Evolutionary conservation across 768 basidiomycete genomes (phyloP), one percentile per base, ranked within the genome.

Genomic region (Lyophyllum atratum): DNA sequence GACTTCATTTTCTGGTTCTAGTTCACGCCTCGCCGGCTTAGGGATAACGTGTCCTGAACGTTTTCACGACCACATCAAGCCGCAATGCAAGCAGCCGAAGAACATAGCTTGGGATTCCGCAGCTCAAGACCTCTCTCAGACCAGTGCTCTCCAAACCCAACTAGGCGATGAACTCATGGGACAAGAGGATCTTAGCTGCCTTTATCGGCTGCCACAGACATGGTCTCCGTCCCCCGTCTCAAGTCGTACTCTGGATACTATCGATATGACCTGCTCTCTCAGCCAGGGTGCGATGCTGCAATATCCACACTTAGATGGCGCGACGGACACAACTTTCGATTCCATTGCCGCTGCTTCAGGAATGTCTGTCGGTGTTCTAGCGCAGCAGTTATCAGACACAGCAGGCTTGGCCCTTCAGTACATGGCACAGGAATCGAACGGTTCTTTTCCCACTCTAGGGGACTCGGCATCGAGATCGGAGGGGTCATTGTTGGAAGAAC

Each of bases 311-410:
- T 55, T 55, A 24, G 51, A 57, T n/a, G 46, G 42, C 47, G 54
- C 25, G 10, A 46, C 24, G 8, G 42, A 56, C 19, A 63, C 56
- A 48, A 64, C 65, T 47, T 66, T 73, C 53, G 65, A 68, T 42
- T 62, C 55, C 22, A 54, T 65, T 19, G 68, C 64, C 40, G 68
- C 72, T 28, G 68, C 70, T 49, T 69, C 72, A 52, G 75, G 74
- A 29, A 61, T 75, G 42, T 69, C 71, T 34, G 60, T 73, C 2
- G 65, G 72, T 25, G 62, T 69, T 29, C 66, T 76, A 44, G 71
- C 70, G 24, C 66, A 68, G 21, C 72, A 73, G n/a, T 65, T 76
- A 15, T 71, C 76, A 11, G 69, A 70, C 21, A 69, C 72, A 9
- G 72, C 73, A 24, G 67, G 74, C 29, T 60, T 66, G n/a, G 69